Evolutionary conservation across 371 early-diverging fungal genomes (phyloP).

Genomic region (Syncephalastrum contaminatum): DNA sequence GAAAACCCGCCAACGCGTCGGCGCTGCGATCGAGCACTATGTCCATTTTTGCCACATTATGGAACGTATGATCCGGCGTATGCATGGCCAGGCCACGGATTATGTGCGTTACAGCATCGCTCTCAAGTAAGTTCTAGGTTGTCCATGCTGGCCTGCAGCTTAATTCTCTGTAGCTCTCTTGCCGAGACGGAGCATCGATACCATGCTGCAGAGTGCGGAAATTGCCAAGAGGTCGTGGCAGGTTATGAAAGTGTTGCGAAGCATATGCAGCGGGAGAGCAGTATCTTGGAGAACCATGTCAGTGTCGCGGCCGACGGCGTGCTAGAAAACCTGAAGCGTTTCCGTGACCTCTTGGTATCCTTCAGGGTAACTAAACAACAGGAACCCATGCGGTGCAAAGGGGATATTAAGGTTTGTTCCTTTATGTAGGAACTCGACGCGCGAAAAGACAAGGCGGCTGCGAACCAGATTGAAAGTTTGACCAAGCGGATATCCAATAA

Average conservation of each 20-base stretch:
- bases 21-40: constrained; percentile 57
- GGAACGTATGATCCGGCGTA: constrained; percentile 66
- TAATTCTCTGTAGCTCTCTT: constrained; percentile 22
- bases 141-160: constrained; percentile 19
- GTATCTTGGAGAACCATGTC: constrained; percentile 55
- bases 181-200: constrained; percentile 65
- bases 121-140: constrained; percentile 40
- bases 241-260: constrained; percentile 62
- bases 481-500: constrained; percentile 33
- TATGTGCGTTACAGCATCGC: constrained; percentile 56
- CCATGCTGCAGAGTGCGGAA: constrained; percentile 58
- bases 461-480: constrained; percentile 37
- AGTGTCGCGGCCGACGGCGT: constrained; percentile 44
- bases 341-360: constrained; percentile 68
- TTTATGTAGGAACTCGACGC: constrained; percentile 29
- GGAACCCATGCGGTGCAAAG: no score
- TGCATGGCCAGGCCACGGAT: constrained; percentile 64
- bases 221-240: constrained; percentile 57
- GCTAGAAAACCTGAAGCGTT: constrained; percentile 67
- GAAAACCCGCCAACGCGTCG: constrained; percentile 50
- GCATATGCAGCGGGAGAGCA: constrained; percentile 55
- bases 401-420: not conserved
- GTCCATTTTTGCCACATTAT: constrained; percentile 61
- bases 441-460: constrained; percentile 29
- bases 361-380: constrained; percentile 41